Conservation (phyloP, 2,329 filamentous ascomycete genomes). For the Rutstroemia sp. region DNA sequence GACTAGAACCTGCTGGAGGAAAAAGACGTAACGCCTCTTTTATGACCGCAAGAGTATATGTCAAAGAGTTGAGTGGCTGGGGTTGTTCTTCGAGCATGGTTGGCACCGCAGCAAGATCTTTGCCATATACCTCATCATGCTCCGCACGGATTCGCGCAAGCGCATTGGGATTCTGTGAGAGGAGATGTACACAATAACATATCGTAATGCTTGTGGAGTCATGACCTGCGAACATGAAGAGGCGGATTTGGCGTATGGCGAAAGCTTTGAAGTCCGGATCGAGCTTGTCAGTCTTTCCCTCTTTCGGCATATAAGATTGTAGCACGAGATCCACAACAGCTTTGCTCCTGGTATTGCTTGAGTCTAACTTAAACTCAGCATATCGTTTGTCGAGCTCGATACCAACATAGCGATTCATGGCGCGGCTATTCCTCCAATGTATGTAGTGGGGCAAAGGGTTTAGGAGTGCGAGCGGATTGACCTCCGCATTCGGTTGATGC, state of each 20-base stretch:
- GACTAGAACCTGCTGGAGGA: too few relatives aligned
- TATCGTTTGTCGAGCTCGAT: slow-evolving; percentile 18
- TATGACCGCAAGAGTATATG: too few relatives aligned
- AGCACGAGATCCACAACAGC: slow-evolving; percentile 7
- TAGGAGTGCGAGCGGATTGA: slow-evolving; percentile 10
- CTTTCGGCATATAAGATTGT: not conserved
- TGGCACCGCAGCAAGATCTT: too few relatives aligned
- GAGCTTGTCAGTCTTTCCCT: not conserved
- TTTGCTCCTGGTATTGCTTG: not conserved
- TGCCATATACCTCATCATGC: too few relatives aligned
- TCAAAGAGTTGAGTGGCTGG: too few relatives aligned
- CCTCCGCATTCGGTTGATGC: slow-evolving; percentile 10
- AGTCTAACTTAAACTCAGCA: not conserved
- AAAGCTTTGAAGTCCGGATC: not conserved
- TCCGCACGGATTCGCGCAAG: too few relatives aligned
- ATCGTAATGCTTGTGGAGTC: slow-evolving; percentile 17
- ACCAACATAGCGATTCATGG: slow-evolving; percentile 18
- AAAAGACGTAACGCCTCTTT: too few relatives aligned
- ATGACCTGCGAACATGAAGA: slow-evolving; percentile 22
- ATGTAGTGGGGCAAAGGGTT: slow-evolving; percentile 6
- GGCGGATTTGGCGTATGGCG: not conserved
- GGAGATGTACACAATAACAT: slow-evolving; percentile 13
- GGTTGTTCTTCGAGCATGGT: too few relatives aligned
- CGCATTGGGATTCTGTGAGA: slow-evolving; percentile 9
- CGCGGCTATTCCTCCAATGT: slow-evolving; percentile 14